Conservation (phyloP, 441 rosid species). For the Pelargonium australe region DNA sequence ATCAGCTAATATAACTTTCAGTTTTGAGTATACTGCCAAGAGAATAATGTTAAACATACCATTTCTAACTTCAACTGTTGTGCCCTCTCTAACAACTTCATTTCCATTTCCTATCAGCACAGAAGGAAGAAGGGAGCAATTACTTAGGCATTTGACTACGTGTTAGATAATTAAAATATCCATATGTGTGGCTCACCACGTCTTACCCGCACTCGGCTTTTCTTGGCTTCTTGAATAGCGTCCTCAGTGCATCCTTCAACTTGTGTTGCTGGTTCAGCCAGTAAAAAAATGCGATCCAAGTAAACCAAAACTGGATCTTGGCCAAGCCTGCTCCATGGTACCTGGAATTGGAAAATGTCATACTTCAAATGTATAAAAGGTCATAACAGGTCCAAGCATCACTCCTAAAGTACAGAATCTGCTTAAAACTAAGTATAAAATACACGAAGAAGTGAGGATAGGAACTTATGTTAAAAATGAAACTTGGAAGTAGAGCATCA, state of each 20-base stretch:
- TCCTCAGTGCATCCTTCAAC: slow-evolving; percentile 82
- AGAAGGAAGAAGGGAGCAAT: slow-evolving; percentile 13
- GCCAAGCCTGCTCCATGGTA: slow-evolving; percentile 99
- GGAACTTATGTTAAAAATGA: too few relatives aligned
- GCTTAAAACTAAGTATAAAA: neutral
- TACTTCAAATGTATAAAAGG: neutral
- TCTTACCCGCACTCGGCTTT: slow-evolving; percentile 77
- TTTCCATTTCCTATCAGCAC: slow-evolving; percentile 78
- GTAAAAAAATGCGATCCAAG: slow-evolving; percentile 80
- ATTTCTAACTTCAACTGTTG: slow-evolving; percentile 66
- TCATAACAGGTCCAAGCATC: neutral
- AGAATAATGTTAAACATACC: slow-evolving; percentile 44
- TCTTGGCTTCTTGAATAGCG: slow-evolving; percentile 88
- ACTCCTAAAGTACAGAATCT: neutral
- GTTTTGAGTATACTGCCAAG: neutral
- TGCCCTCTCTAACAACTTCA: slow-evolving; percentile 69
- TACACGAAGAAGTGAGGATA: too few relatives aligned
- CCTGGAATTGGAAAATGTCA: slow-evolving; percentile 42
- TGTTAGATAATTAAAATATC: slow-evolving; percentile 10
- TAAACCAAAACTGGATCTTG: slow-evolving; percentile 92
- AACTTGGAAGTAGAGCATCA: neutral
- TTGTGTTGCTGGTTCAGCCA: slow-evolving; percentile 86
- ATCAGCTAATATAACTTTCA: neutral
- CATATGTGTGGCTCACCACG: slow-evolving; percentile 20
- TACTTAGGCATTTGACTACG: slow-evolving; percentile 12